Evolutionary conservation across 2,329 filamentous ascomycete species (phyloP), one percentile per base, ranked within the genome.

Genomic region (Fusarium gaditjirri): DNA sequence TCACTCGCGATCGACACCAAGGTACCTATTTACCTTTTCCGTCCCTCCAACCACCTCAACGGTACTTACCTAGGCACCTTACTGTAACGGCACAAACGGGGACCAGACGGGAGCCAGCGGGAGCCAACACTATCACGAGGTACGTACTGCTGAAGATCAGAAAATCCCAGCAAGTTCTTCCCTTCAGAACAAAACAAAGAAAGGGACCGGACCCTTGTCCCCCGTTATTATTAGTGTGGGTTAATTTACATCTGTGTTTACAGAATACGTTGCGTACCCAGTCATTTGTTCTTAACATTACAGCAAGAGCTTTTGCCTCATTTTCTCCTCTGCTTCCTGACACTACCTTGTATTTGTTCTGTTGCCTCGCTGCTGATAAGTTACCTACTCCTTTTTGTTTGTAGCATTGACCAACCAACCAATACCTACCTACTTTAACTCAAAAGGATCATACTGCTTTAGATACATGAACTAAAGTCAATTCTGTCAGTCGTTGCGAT

Each of bases 401-500:
- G 36, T 41, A 52, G 43, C 47, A 42, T 67, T 55, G 57, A 19
- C 61, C 61, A 72, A 73, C 39, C 70, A 73, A 72, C 50, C 47
- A 35, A 57, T 29, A 29, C 27, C 27, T 29, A 29, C 27, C 27
- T n/a, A 27, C 39, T 46, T 35, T 19, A 16, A 47, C n/a, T 13
- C 11, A 31, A 42, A 42, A 31, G 8, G 19, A 53, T 42, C 25
- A 23, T 17, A 36, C 33, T 27, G 17, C 29, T 27, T 27, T 46
- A 43, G 17, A 31, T 43, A 47, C 23, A 31, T 35, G 31, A 31
- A 36, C 33, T 38, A 43, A 56, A 49, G 59, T 33, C 47, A 36
- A 29, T 41, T 33, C 25, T 33, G 19, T 38, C 29, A 70, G 49
- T 55, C 55, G 57, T 50, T 75, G 67, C 67, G 49, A 82, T 82